phyloP scores from a whole-genome alignment of 768 basidiomycete species.

The Mycena polygramma region DNA sequence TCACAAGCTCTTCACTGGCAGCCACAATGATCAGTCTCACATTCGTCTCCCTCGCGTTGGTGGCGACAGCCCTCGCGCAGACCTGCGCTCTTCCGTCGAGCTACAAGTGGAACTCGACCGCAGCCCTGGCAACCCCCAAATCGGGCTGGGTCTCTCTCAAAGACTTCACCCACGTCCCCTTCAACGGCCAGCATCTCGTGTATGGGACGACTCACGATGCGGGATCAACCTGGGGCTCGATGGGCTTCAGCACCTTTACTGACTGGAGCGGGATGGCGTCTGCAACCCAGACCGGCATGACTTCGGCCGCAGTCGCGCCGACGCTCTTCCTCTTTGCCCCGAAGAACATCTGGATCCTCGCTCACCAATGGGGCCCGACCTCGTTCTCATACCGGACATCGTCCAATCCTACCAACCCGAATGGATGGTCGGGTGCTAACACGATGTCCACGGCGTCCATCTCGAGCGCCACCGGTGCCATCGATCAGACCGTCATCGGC shows the following conservation, averaged over 20 bases:
- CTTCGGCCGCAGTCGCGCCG: constrained; percentile 24
- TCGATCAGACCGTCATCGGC: constrained; percentile 34
- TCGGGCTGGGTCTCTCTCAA: constrained; percentile 34
- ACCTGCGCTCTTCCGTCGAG: constrained; percentile 31
- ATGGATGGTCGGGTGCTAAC: constrained; percentile 22
- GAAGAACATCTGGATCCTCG: constrained; percentile 30
- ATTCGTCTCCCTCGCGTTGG: constrained; percentile 16
- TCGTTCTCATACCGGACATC: constrained; percentile 31
- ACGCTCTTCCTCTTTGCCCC: constrained; percentile 25
- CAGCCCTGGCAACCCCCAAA: constrained; percentile 21
- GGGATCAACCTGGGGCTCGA: constrained; percentile 26
- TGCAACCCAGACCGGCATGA: constrained; percentile 28
- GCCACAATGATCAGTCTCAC: constrained; percentile 21
- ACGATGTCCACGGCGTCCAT: constrained; percentile 22
- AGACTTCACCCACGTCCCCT: constrained; percentile 32
- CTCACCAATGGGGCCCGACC: constrained; percentile 23
- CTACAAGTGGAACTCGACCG: constrained; percentile 30
- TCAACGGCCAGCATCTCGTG: constrained; percentile 32
- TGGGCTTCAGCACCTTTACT: constrained; percentile 23
- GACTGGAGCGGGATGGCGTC: constrained; percentile 31
- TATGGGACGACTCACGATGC: constrained; percentile 26
- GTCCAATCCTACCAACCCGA: constrained; percentile 27
- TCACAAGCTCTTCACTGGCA: constrained; percentile 14
- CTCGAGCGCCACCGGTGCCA: constrained; percentile 18
- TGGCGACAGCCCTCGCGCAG: constrained; percentile 13